Base-by-base conservation (phyloP, 768 basidiomycete genomes). In the Lentinula edodes region DNA sequence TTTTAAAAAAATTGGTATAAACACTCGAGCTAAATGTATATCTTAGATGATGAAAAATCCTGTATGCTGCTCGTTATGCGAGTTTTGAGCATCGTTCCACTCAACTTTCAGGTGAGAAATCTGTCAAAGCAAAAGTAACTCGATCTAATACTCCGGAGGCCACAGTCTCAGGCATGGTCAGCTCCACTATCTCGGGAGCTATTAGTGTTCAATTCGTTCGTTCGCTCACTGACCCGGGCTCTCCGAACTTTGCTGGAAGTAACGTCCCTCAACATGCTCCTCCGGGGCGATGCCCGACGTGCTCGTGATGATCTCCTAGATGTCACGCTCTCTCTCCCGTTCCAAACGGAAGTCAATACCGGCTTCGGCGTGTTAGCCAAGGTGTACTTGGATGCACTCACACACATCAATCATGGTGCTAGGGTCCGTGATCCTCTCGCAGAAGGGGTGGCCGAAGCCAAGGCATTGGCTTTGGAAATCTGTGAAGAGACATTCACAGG, bases 291-390 rank as follows among this genome's bases (percentile, higher is more conserved):
- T 69, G 95, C 93, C 38, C 86, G 88, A 36, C 83, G 92, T 53
- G 83, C 85, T 48, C 84, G 96, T 67, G 95, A 98, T 64, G 97
- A 98, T 71, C 78, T 93, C 65, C 78, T 97, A 67, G 97, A 98
- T 72, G 89, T 98, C 63, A 86, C 93, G 64, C 82, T 97, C 38
- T 93, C 92, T 50, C 80, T 98, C 38, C 94, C 95, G 8, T 97
- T 98, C 84, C 95, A 97, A 72, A 82, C 84, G 60, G 97, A 98
- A 70, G 93, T 94, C 67, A 97, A 97, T 80, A 98, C 97, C 0
- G 97, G 95, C 18, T 98, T 98, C 74, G 97, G 97, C 3, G 92
- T 99, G 65, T 83, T 99, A 20, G 94, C 92, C 15, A 99, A 98
- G 80, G 95, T 95, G 39, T 96, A 97, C 78, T 78, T 98, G 67